Conservation (phyloP, 345 rosid species). For the Noccaea caerulescens region DNA sequence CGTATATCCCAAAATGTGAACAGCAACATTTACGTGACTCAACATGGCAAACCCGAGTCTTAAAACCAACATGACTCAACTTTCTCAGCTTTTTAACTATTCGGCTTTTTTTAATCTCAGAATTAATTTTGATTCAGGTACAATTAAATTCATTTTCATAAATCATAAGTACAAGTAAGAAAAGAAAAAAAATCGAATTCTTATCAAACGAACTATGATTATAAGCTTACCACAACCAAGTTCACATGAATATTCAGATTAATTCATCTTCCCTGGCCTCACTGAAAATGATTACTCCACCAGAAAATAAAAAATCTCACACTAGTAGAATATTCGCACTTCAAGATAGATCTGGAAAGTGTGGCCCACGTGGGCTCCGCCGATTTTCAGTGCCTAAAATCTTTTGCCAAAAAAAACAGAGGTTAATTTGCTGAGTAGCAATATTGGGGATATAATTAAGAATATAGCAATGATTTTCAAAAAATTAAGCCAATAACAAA, state of each 20-base stretch:
- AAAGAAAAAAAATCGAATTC: not conserved
- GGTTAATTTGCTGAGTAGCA: too few relatives aligned
- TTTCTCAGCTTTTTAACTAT: not conserved
- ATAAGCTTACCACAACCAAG: not conserved
- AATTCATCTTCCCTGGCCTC: not conserved
- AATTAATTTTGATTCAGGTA: not conserved
- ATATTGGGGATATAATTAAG: too few relatives aligned
- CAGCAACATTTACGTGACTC: conserved; percentile 6
- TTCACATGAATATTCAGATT: not conserved
- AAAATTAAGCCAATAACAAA: too few relatives aligned
- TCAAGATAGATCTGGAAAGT: conserved; percentile 23
- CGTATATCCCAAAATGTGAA: not conserved
- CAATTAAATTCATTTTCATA: not conserved
- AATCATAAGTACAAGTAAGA: not conserved
- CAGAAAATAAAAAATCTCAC: not conserved
- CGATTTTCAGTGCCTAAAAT: conserved; percentile 12
- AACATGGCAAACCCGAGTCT: conserved; percentile 19
- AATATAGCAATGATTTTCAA: too few relatives aligned
- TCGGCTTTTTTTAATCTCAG: not conserved
- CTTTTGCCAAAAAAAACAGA: not conserved
- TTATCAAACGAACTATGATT: not conserved
- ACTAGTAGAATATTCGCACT: conserved; percentile 15
- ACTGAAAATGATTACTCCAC: conserved; percentile 21
- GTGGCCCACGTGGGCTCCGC: conserved; percentile 3
- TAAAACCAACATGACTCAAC: too few relatives aligned